Percentiles rank a stretch among this genome's conserved stretches.
phyloP scores from a whole-genome alignment of 2,329 filamentous ascomycete species.

The Ophioceras dolichostomum region DNA sequence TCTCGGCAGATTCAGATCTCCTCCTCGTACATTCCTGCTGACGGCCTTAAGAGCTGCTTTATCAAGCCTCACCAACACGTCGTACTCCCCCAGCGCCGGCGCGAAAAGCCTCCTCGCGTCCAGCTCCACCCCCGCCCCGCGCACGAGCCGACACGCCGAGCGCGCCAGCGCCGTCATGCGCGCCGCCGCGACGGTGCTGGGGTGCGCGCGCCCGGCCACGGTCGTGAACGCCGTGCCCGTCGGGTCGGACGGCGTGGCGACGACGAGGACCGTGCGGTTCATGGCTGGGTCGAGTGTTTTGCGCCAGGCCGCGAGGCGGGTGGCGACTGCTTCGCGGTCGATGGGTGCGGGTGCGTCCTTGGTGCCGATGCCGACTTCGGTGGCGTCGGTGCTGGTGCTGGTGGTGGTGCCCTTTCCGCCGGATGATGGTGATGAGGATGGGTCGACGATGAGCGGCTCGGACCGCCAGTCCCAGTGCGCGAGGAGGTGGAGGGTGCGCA shows the following conservation, averaged over 20 bases:
- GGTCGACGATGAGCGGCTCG: constrained; percentile 71
- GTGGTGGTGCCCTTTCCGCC: too few species aligned
- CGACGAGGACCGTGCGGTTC: constrained; percentile 72
- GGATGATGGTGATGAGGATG: too few species aligned
- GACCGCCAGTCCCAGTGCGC: constrained; percentile 86
- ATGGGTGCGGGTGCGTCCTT: constrained; percentile 49
- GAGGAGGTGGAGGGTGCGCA: constrained; percentile 68
- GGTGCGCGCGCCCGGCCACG: constrained; percentile 32
- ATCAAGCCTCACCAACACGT: constrained; percentile 69
- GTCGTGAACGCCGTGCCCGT: constrained; percentile 76
- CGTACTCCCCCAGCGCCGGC: constrained; percentile 64
- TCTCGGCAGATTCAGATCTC: constrained; percentile 13
- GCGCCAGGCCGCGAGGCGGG: constrained; percentile 71
- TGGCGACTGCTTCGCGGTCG: constrained; percentile 22
- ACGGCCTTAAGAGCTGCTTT: constrained; percentile 34
- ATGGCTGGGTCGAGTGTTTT: constrained; percentile 71
- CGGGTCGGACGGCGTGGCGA: constrained; percentile 64
- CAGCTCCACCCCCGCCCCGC: constrained; percentile 35
- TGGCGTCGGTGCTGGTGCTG: too few species aligned
- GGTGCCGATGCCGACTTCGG: too few species aligned
- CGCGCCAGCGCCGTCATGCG: constrained; percentile 74
- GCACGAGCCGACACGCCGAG: constrained; percentile 55
- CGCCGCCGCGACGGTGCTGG: constrained; percentile 71
- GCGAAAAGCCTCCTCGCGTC: constrained; percentile 54
- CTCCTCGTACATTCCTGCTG: constrained; percentile 23